phyloP scores from a whole-genome alignment of 2,329 filamentous ascomycete species.

The Paecilomyces dactylethromorphus region DNA sequence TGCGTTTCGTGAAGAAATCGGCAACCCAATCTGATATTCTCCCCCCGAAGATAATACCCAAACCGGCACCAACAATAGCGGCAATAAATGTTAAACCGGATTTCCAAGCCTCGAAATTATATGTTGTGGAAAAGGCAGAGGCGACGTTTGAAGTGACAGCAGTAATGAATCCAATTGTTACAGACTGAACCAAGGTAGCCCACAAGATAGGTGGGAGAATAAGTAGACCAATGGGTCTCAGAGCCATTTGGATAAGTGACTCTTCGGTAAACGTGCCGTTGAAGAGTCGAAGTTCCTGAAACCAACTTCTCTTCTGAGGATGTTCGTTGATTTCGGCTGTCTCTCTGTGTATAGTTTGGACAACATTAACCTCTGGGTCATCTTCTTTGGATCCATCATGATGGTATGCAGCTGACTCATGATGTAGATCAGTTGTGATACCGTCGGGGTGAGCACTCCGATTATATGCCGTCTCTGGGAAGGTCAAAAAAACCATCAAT shows the following conservation, averaged over 20 bases:
- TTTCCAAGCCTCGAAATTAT: constrained; percentile 20
- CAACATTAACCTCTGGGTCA: not conserved
- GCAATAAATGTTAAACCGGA: constrained; percentile 47
- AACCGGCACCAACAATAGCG: constrained; percentile 41
- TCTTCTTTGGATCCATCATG: not conserved
- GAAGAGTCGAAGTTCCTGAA: constrained; percentile 33
- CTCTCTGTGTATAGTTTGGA: constrained; percentile 8
- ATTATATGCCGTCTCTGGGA: constrained; percentile 50
- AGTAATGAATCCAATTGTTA: constrained; percentile 49
- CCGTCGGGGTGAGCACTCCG: constrained; percentile 14
- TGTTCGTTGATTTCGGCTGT: constrained; percentile 11
- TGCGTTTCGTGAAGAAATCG: constrained; percentile 18
- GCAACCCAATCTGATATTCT: constrained; percentile 26
- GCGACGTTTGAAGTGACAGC: constrained; percentile 26
- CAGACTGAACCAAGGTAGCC: constrained; percentile 49
- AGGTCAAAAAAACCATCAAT: constrained; percentile 45
- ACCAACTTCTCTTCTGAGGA: constrained; percentile 7
- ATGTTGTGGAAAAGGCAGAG: constrained; percentile 15
- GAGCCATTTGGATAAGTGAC: constrained; percentile 41
- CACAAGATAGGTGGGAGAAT: constrained; percentile 49
- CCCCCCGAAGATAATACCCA: constrained; percentile 47
- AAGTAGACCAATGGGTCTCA: constrained; percentile 47
- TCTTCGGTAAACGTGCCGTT: constrained; percentile 37
- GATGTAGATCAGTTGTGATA: not conserved
- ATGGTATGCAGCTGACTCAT: not conserved